Base-by-base conservation (phyloP, 805 yeast species). In the Wickerhamiella brachini region DNA sequence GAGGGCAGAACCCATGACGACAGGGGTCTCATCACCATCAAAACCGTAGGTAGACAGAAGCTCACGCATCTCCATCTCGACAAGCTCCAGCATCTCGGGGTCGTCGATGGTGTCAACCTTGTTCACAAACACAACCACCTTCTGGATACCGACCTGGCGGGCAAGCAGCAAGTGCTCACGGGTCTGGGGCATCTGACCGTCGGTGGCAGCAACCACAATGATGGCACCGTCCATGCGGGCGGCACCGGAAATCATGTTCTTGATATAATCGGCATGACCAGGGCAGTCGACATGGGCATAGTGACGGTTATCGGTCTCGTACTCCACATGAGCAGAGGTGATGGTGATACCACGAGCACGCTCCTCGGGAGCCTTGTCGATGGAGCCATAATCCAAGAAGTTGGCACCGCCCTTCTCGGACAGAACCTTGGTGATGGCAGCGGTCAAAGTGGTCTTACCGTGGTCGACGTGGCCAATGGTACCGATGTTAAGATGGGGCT, bases 41-140 rank as follows among this genome's bases (percentile, higher is more conserved):
- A 90, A 93, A 54, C 97, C 97, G 71, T 89, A 93, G 59, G 85
- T 77, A 59, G 81, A 66, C 67, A 93, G 77, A 59, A 93, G 78
- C 69, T 93, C 98, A 75, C 98, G 85, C 98, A 93, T 93, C 78
- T 93, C 98, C 98, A 93, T 93, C 77, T 93, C 98, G 59, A 93
- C 98, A 64, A 93, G 81, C 77, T 93, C 98, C 70, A 93, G 79
- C 97, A 90, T 93, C 77, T 93, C 98, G 59, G 95, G 95, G 70
- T 93, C 98, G 67, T 93, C 97, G 67, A 93, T 80, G 62, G 95
- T 85, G 71, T 93, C 98, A 63, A 93, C 93, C 77, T 93, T 93
- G 85, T 93, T 93, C 54, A 93, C 97, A 63, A 85, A 93, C 49
- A 93, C 98, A 70, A 93, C 97, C 67, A 93, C 79, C 73, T 88